A percentile compares a stretch with the other conserved stretches of the same genome.
Evolutionary conservation across 2,329 filamentous ascomycete genomes (phyloP).

Genomic region (Diaporthe caulivora): DNA sequence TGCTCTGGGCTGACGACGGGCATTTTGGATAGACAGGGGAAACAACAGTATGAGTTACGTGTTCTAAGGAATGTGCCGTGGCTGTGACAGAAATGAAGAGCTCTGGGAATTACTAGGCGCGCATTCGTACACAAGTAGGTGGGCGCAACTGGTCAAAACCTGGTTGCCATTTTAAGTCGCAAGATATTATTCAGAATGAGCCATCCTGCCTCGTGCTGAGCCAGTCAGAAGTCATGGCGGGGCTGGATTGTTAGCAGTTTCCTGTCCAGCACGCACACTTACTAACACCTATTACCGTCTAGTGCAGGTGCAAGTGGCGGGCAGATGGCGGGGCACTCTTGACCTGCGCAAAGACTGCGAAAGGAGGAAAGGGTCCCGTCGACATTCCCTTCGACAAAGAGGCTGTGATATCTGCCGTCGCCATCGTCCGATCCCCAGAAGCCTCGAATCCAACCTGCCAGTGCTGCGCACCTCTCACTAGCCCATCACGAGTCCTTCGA

Average conservation of each 20-base stretch:
- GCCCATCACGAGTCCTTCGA: background rate
- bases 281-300: constrained; percentile 19
- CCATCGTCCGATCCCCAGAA: background rate
- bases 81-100: background rate
- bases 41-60: background rate
- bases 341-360: constrained; percentile 10
- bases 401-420: background rate
- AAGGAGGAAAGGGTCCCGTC: background rate
- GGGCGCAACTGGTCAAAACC: background rate
- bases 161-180: constrained; percentile 36
- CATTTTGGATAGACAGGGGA: constrained; percentile 67
- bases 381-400: background rate
- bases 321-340: constrained; percentile 18
- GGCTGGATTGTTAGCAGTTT: background rate
- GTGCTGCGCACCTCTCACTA: background rate
- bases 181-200: constrained; percentile 40
- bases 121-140: constrained; percentile 8
- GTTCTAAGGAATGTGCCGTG: background rate
- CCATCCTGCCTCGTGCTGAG: constrained; percentile 31
- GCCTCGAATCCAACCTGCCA: background rate
- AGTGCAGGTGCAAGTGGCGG: constrained; percentile 3
- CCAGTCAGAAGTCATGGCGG: constrained; percentile 7
- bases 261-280: background rate
- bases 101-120: constrained; percentile 29
- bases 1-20: constrained; percentile 92